phyloP scores from a whole-genome alignment of 169 alveolate genomes.

The Besnoitia besnoiti region DNA sequence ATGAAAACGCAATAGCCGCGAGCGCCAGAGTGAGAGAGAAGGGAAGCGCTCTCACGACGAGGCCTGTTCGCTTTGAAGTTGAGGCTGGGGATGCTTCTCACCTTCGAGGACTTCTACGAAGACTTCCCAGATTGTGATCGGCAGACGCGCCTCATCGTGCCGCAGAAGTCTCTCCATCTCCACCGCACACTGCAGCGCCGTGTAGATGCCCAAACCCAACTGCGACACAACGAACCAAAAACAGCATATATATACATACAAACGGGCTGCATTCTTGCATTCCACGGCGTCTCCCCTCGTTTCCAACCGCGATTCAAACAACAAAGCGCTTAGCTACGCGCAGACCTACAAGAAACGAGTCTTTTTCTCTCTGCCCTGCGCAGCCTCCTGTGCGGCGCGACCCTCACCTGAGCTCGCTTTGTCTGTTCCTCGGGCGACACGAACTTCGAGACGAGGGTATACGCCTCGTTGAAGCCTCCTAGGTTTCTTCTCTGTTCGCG shows the following conservation, averaged over 20 bases:
- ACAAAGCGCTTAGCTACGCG: too few relatives aligned
- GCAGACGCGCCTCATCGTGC: not conserved
- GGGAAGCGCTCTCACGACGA: too few relatives aligned
- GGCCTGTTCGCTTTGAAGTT: too few relatives aligned
- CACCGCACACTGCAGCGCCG: slow-evolving; percentile 56
- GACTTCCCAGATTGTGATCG: not conserved
- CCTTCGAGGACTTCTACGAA: not conserved
- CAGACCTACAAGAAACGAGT: too few relatives aligned
- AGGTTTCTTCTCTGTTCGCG: not conserved
- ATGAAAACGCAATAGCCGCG: too few relatives aligned
- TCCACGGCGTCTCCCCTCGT: too few relatives aligned
- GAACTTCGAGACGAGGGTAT: slow-evolving; percentile 46
- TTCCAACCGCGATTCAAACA: too few relatives aligned
- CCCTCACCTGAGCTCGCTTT: slow-evolving; percentile 29
- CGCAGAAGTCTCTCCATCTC: slow-evolving; percentile 22
- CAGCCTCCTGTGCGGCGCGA: too few relatives aligned
- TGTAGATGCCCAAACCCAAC: slow-evolving; percentile 55
- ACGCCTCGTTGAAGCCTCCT: not conserved
- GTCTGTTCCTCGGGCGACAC: slow-evolving; percentile 51
- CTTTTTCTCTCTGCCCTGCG: too few relatives aligned
- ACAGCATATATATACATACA: not conserved
- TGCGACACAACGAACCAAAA: not conserved
- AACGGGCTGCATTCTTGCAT: not conserved
- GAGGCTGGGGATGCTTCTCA: too few relatives aligned
- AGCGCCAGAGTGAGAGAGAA: too few relatives aligned